A percentile compares a stretch with the other conserved stretches of the same genome.
These are phyloP conservation scores for Epichloe festucae DNA, from an alignment of 2,329 filamentous ascomycete species.

Conservation along the genomic window DNA sequence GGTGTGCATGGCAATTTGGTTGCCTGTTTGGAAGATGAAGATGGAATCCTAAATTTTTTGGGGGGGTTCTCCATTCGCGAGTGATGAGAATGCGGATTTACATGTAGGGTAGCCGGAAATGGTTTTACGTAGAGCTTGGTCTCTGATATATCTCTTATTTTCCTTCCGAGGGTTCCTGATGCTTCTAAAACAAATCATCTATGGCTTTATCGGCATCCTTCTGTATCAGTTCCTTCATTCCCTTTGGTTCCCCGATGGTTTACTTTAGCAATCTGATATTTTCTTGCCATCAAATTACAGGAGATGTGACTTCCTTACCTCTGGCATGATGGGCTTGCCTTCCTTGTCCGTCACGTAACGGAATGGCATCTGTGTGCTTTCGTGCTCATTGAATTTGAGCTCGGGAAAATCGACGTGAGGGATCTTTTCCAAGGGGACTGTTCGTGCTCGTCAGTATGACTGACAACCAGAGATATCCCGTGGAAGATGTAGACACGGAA, in stretches of 20 bases:
- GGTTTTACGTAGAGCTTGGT: no score
- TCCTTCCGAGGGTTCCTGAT: neutral
- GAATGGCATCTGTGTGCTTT: conserved; percentile 96
- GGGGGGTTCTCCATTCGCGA: no score
- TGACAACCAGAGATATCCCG: neutral
- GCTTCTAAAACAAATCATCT: conserved; percentile 59
- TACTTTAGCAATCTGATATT: conserved; percentile 11
- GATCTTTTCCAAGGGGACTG: conserved; percentile 67
- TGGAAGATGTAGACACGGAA: neutral
- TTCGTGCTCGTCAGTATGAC: neutral
- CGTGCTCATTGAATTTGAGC: conserved; percentile 76
- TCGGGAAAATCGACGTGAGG: conserved; percentile 79
- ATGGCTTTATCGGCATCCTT: conserved; percentile 90
- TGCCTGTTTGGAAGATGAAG: neutral
- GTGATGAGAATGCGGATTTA: no score
- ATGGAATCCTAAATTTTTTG: no score
- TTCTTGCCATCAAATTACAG: neutral
- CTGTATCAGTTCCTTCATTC: conserved; percentile 88
- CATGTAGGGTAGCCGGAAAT: no score
- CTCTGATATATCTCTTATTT: neutral
- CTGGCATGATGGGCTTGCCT: conserved; percentile 79
- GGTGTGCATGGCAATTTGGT: neutral
- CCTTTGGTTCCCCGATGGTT: conserved; percentile 35
- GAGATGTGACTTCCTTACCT: conserved; percentile 40
- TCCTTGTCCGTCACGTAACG: conserved; percentile 72